Percentiles rank a stretch among this genome's conserved stretches.
These are phyloP conservation scores for Capsicum pubescens DNA, from an alignment of 257 asterid genomes.

Conservation along the genomic window DNA sequence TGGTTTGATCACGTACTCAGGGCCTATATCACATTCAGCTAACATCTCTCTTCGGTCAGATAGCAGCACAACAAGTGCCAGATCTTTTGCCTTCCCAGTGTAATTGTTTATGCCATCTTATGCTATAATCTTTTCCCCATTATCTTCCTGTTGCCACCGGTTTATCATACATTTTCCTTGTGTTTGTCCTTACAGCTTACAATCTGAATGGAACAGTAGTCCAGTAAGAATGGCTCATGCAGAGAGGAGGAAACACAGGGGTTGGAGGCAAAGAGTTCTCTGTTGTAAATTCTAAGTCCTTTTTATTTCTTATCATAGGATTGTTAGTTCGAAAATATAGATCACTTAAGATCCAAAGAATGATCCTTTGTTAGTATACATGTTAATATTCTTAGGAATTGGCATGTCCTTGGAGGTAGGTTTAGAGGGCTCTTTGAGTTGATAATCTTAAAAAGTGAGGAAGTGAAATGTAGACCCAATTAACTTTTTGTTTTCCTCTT, in stretches of 20 bases:
- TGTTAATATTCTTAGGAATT: slow-evolving; percentile 49
- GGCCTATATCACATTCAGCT: slow-evolving; percentile 50
- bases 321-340: slow-evolving; percentile 30
- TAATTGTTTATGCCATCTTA: slow-evolving; percentile 32
- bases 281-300: slow-evolving; percentile 83
- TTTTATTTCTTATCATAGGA: slow-evolving; percentile 31
- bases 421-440: slow-evolving; percentile 40
- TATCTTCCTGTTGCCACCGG: neutral
- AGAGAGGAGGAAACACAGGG: slow-evolving; percentile 63
- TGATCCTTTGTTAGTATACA: slow-evolving; percentile 46
- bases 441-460: slow-evolving; percentile 29
- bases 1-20: slow-evolving; percentile 40
- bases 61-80: slow-evolving; percentile 61
- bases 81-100: slow-evolving; percentile 75
- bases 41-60: slow-evolving; percentile 64
- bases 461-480: slow-evolving; percentile 30
- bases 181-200: slow-evolving; percentile 59
- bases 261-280: slow-evolving; percentile 78
- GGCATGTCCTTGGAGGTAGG: slow-evolving; percentile 43
- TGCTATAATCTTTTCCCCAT: neutral
- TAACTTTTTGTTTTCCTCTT: slow-evolving; percentile 13
- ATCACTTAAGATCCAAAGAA: slow-evolving; percentile 29
- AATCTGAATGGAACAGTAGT: slow-evolving; percentile 88
- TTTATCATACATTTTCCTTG: neutral
- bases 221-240: slow-evolving; percentile 87